phyloP scores from a whole-genome alignment of 192 early-diverging fungal species.

The Martensiomyces pterosporus region DNA sequence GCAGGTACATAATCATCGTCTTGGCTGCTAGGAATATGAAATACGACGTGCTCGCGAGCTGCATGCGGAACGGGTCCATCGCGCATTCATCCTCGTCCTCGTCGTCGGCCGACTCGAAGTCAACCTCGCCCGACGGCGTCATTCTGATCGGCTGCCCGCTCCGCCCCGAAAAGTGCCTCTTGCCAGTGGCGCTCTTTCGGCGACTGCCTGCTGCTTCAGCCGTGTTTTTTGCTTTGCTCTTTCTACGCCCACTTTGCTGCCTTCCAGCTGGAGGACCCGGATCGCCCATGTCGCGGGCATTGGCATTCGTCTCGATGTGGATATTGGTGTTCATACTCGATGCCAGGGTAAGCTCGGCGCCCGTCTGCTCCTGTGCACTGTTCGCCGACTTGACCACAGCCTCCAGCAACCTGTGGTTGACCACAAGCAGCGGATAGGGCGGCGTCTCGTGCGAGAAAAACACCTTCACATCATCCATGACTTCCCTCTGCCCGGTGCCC shows the following conservation, averaged over 20 bases:
- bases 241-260: no score
- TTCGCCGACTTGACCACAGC: slow-evolving; percentile 18
- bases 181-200: slow-evolving; percentile 5
- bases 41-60: slow-evolving; percentile 40
- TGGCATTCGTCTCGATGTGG: slow-evolving; percentile 51
- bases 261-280: no score
- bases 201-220: not conserved
- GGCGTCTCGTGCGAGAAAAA: slow-evolving; percentile 45
- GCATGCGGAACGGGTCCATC: slow-evolving; percentile 46
- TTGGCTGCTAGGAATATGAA: slow-evolving; percentile 49
- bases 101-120: slow-evolving; percentile 28
- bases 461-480: slow-evolving; percentile 11
- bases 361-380: slow-evolving; percentile 8
- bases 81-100: slow-evolving; percentile 5
- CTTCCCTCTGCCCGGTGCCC: slow-evolving; percentile 9
- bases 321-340: slow-evolving; percentile 51
- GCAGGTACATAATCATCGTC: slow-evolving; percentile 51
- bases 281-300: slow-evolving; percentile 16
- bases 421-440: slow-evolving; percentile 44
- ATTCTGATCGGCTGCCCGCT: slow-evolving; percentile 11
- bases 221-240: no score
- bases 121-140: slow-evolving; percentile 21
- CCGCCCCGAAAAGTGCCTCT: no score
- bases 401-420: slow-evolving; percentile 36
- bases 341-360: slow-evolving; percentile 46